phyloP scores from a whole-genome alignment of 495 filamentous ascomycete species.

The Trichocladium antarcticum region DNA sequence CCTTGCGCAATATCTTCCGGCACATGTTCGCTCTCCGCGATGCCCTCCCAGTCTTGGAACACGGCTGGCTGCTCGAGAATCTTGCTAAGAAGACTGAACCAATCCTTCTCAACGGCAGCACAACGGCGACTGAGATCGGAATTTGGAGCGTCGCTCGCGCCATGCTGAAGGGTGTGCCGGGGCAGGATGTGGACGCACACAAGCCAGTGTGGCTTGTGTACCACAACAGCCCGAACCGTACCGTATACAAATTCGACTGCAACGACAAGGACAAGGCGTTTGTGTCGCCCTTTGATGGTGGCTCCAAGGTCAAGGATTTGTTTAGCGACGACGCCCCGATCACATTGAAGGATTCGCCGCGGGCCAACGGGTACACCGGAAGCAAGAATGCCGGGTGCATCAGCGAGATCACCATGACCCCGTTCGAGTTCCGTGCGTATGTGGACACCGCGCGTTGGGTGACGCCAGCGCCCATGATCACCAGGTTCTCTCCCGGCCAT shows the following conservation, averaged over 20 bases:
- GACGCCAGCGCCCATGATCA: slow-evolving; percentile 52
- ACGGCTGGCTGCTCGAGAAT: slow-evolving; percentile 50
- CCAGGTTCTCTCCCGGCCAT: slow-evolving; percentile 53
- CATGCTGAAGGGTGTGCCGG: slow-evolving; percentile 28
- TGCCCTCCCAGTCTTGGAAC: slow-evolving; percentile 49
- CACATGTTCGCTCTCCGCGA: slow-evolving; percentile 54
- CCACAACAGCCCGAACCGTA: slow-evolving; percentile 47
- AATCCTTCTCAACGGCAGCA: slow-evolving; percentile 44
- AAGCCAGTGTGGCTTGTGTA: slow-evolving; percentile 57
- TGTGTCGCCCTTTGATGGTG: slow-evolving; percentile 47
- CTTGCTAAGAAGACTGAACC: slow-evolving; percentile 49
- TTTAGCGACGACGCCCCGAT: slow-evolving; percentile 54
- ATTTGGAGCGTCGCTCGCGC: slow-evolving; percentile 56
- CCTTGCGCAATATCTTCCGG: slow-evolving; percentile 55
- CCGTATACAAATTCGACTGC: slow-evolving; percentile 53
- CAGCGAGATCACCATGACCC: slow-evolving; percentile 39
- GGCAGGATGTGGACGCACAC: slow-evolving; percentile 45
- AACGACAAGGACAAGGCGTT: slow-evolving; percentile 36
- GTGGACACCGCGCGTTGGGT: slow-evolving; percentile 39
- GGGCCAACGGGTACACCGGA: slow-evolving; percentile 24
- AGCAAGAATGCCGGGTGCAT: slow-evolving; percentile 46
- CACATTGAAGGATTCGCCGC: slow-evolving; percentile 25
- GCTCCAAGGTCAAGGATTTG: slow-evolving; percentile 52
- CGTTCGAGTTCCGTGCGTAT: slow-evolving; percentile 55
- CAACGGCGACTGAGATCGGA: slow-evolving; percentile 49